phyloP scores from a whole-genome alignment of 2,329 filamentous ascomycete species.

The Ciborinia camelliae region DNA sequence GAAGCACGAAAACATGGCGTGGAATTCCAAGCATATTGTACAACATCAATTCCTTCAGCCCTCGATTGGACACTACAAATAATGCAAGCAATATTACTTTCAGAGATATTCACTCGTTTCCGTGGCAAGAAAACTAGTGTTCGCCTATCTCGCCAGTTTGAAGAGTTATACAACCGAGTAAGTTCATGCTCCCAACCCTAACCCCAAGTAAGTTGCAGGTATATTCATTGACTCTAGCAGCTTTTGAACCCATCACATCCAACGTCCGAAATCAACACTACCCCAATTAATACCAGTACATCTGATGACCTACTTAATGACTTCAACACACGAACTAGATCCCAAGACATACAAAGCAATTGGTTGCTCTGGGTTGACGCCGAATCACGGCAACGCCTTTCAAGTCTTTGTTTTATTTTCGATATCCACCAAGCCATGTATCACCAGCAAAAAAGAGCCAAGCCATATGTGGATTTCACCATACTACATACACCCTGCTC shows the following conservation, averaged over 20 bases:
- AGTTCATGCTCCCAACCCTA: conserved; percentile 19
- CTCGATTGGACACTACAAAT: conserved; percentile 30
- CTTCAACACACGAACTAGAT: conserved; percentile 5
- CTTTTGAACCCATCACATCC: conserved; percentile 2
- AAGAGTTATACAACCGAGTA: conserved; percentile 33
- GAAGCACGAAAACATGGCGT: conserved; percentile 33
- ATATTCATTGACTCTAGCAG: conserved; percentile 8
- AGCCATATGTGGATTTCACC: conserved; percentile 14
- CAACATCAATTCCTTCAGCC: conserved; percentile 30
- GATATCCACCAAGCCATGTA: conserved; percentile 56
- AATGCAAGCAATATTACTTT: conserved; percentile 37
- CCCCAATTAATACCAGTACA: neutral
- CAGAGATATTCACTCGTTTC: conserved; percentile 35
- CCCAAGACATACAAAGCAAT: conserved; percentile 22
- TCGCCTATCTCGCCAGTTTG: conserved; percentile 31
- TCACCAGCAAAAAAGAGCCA: conserved; percentile 38
- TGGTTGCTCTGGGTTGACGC: conserved; percentile 53
- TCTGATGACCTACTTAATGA: neutral
- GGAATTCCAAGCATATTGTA: conserved; percentile 33
- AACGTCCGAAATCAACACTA: neutral
- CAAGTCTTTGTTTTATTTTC: conserved; percentile 55
- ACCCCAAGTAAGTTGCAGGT: too few relatives aligned
- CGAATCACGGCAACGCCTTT: conserved; percentile 52
- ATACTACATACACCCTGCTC: conserved; percentile 36
- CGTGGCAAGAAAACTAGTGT: conserved; percentile 32